A percentile compares a stretch with the other conserved stretches of the same genome.
Conservation (phyloP, 768 basidiomycete genomes). For the Boletus pseudopeckii region DNA sequence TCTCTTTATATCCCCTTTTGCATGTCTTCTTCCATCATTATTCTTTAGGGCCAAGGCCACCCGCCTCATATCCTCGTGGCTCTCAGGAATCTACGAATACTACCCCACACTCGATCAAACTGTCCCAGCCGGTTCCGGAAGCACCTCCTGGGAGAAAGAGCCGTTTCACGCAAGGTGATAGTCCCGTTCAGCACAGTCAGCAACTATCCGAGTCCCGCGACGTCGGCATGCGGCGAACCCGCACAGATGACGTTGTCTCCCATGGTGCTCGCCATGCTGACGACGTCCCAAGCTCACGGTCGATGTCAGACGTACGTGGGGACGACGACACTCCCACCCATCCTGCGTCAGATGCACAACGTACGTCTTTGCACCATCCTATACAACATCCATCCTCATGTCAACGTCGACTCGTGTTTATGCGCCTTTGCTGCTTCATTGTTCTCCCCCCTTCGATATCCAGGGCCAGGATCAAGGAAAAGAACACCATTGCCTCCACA, state of each 20-base stretch:
- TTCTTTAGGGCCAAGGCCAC: constrained; percentile 43
- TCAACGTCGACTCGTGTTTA: constrained; percentile 24
- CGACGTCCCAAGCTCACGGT: constrained; percentile 18
- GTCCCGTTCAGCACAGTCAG: constrained; percentile 8
- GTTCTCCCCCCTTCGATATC: constrained; percentile 16
- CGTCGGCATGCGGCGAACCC: constrained; percentile 13
- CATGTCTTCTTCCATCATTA: constrained; percentile 30
- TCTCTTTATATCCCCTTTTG: constrained; percentile 29
- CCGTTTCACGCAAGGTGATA: constrained; percentile 24
- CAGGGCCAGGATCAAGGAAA: constrained; percentile 32
- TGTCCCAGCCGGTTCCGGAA: constrained; percentile 14
- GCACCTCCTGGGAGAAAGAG: constrained; percentile 11
- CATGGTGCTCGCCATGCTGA: constrained; percentile 13
- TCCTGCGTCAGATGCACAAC: constrained; percentile 33
- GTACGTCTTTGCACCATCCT: constrained; percentile 36
- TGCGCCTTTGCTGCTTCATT: constrained; percentile 20
- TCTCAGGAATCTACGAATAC: constrained; percentile 20
- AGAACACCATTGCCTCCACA: constrained; percentile 38
- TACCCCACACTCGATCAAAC: constrained; percentile 10
- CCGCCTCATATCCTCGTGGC: constrained; percentile 33
- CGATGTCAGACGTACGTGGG: constrained; percentile 16
- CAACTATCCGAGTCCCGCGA: constrained; percentile 17
- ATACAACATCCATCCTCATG: constrained; percentile 27
- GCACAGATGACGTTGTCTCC: constrained; percentile 18
- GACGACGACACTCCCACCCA: constrained; percentile 17